A percentile compares a stretch with the other conserved stretches of the same genome.
Conservation (phyloP, 495 filamentous ascomycete species). For the Penicillium angulare region DNA sequence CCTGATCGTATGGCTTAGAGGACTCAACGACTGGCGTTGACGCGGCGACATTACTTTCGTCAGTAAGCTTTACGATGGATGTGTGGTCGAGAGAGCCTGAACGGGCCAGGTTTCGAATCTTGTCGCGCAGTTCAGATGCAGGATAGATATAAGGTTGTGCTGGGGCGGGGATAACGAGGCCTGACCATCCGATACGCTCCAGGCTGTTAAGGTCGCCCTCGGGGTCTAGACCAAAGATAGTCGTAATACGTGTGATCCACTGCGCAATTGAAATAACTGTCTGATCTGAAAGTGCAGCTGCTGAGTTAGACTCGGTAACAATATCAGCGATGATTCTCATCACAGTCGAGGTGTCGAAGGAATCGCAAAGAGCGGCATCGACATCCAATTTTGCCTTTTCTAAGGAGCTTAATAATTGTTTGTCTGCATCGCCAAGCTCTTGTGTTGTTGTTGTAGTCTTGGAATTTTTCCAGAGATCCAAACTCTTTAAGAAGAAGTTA, state of each 20-base stretch:
- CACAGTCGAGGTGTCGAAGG: slow-evolving; percentile 79
- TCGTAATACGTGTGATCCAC: slow-evolving; percentile 83
- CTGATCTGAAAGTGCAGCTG: slow-evolving; percentile 46
- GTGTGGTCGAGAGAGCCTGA: slow-evolving; percentile 32
- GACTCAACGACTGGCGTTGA: slow-evolving; percentile 27
- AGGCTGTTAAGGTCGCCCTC: slow-evolving; percentile 52
- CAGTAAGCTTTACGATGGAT: slow-evolving; percentile 33
- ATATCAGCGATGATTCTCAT: slow-evolving; percentile 75
- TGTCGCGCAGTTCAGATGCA: slow-evolving; percentile 65
- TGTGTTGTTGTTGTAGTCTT: slow-evolving; percentile 28
- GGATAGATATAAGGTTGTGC: slow-evolving; percentile 65
- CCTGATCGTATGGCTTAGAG: slow-evolving; percentile 36
- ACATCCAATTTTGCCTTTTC: slow-evolving; percentile 63
- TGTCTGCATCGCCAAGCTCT: slow-evolving; percentile 46
- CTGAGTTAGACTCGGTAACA: slow-evolving; percentile 68
- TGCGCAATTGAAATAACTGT: slow-evolving; percentile 61
- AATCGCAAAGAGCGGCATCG: slow-evolving; percentile 71
- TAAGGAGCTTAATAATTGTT: too few relatives aligned
- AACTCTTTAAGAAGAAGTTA: slow-evolving; percentile 86
- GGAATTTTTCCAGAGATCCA: slow-evolving; percentile 42
- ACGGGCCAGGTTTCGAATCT: slow-evolving; percentile 58
- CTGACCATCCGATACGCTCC: slow-evolving; percentile 83
- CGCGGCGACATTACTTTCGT: slow-evolving; percentile 12
- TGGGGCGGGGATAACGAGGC: slow-evolving; percentile 59
- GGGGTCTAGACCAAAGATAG: slow-evolving; percentile 80